A percentile compares a stretch with the other conserved stretches of the same genome.
phyloP scores from a whole-genome alignment of 2,329 filamentous ascomycete species.

The Clarireedia sp. region DNA sequence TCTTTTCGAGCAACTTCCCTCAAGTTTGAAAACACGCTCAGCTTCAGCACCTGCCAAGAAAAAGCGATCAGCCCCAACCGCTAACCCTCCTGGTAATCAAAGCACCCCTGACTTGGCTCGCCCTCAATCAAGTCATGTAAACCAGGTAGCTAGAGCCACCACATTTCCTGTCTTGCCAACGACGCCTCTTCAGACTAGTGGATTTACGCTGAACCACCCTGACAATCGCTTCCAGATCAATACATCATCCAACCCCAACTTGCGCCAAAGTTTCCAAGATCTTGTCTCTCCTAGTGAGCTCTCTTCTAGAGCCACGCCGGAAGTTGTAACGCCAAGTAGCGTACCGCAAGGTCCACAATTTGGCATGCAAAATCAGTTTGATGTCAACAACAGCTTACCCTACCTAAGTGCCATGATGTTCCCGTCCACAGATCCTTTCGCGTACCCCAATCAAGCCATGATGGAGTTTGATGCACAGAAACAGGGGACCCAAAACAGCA shows the following conservation, averaged over 20 bases:
- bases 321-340: slow-evolving; percentile 18
- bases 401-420: slow-evolving; percentile 77
- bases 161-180: slow-evolving; percentile 26
- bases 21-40: slow-evolving; percentile 51
- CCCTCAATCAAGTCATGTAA: slow-evolving; percentile 10
- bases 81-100: slow-evolving; percentile 30
- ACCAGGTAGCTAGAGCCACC: slow-evolving; percentile 17
- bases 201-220: slow-evolving; percentile 13
- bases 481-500: slow-evolving; percentile 17
- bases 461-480: slow-evolving; percentile 43
- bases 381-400: slow-evolving; percentile 37
- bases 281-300: slow-evolving; percentile 22
- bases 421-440: slow-evolving; percentile 67
- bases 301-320: slow-evolving; percentile 23
- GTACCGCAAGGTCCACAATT: slow-evolving; percentile 14
- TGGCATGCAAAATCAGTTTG: slow-evolving; percentile 30
- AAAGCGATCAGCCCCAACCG: slow-evolving; percentile 48
- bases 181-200: slow-evolving; percentile 18
- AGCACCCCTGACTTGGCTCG: slow-evolving; percentile 13
- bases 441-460: slow-evolving; percentile 67
- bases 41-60: slow-evolving; percentile 37
- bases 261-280: slow-evolving; percentile 25
- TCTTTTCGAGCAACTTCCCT: slow-evolving; percentile 78
- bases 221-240: slow-evolving; percentile 18
- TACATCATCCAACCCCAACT: slow-evolving; percentile 22